Base-by-base conservation (phyloP, 768 basidiomycete genomes). In the Boletus pseudo-olivaceus region DNA sequence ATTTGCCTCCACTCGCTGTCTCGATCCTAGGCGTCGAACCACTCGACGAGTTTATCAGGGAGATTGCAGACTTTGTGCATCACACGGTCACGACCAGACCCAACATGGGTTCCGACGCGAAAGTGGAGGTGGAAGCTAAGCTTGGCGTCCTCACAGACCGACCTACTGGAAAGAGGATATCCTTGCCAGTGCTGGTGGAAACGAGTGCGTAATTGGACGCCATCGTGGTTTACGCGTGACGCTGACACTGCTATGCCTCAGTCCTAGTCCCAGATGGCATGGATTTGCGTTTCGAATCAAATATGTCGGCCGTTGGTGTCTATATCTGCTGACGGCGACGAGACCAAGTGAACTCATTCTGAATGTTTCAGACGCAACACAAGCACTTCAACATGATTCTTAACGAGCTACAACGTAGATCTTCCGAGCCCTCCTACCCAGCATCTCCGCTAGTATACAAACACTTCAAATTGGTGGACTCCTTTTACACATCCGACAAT, bases 21-120 rank as follows among this genome's bases (percentile, higher is more conserved):
- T 90, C 88, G 15, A 91, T 95, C 58, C 82, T 97, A 29, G 89
- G 88, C 49, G 85, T 93, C 47, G 93, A 95, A 66, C 93, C 93
- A 2, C 75, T 92, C 30, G 94, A 97, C 70, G 94, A 96, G 66
- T 94, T 97, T 67, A 93, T 93, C 68, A 84, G 84, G 67, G 90
- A 93, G 67, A 80, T 97, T 52, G 93, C 91, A 35, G 91, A 96
- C 73, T 97, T 92, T 71, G 76, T 95, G 37, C 84, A 84, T 71
- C 84, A 86, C 64, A 84, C 79, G 75, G 82, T 91, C 61, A 63
- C 67, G 50, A 82, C 75, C 6, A 78, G 80, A 23, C 80, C 82
- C 19, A 78, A 82, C 58, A 65, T 80, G 48, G 82, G 82, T 33
- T 76, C 76, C 33, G 64, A 68, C 11, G 63, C 67, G 17, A 67